Evolutionary conservation across 2,329 filamentous ascomycete genomes (phyloP).

Genomic region (Talaromyces sp.): DNA sequence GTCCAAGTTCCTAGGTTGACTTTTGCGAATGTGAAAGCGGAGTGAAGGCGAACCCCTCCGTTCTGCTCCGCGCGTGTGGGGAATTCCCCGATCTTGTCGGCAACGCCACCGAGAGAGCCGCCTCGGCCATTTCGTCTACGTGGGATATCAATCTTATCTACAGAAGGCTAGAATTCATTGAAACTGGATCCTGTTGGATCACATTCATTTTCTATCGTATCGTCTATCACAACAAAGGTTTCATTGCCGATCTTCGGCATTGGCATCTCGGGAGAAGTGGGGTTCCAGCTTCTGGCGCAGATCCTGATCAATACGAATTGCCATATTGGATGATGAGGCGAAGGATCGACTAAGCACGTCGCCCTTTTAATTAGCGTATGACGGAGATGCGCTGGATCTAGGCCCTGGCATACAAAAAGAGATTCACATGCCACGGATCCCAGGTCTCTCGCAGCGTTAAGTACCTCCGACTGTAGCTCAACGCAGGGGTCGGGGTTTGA

Average conservation of each 20-base stretch:
- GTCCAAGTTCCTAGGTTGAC: slow-evolving; percentile 17
- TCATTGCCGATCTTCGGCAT: background rate
- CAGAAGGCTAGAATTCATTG: background rate
- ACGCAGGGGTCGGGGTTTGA: slow-evolving; percentile 10
- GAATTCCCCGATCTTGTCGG: slow-evolving; percentile 7
- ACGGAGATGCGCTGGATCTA: background rate
- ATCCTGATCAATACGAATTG: slow-evolving; percentile 3
- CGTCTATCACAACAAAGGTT: background rate
- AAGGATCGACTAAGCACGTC: background rate
- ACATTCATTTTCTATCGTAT: background rate
- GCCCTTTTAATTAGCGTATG: background rate
- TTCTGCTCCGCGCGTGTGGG: slow-evolving; percentile 27
- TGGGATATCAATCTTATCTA: background rate
- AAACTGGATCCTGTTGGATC: background rate
- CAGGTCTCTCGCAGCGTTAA: background rate
- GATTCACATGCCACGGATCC: background rate
- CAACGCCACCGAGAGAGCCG: slow-evolving; percentile 3
- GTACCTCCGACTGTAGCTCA: slow-evolving; percentile 6
- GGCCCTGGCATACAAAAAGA: background rate
- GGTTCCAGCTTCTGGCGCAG: background rate
- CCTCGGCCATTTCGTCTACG: background rate
- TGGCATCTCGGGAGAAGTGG: background rate
- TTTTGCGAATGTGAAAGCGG: slow-evolving; percentile 20
- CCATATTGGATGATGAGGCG: background rate
- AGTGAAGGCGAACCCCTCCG: slow-evolving; percentile 25